Evolutionary conservation across 495 filamentous ascomycete genomes (phyloP).

Genomic region (Massariosphaeria phaeospora): DNA sequence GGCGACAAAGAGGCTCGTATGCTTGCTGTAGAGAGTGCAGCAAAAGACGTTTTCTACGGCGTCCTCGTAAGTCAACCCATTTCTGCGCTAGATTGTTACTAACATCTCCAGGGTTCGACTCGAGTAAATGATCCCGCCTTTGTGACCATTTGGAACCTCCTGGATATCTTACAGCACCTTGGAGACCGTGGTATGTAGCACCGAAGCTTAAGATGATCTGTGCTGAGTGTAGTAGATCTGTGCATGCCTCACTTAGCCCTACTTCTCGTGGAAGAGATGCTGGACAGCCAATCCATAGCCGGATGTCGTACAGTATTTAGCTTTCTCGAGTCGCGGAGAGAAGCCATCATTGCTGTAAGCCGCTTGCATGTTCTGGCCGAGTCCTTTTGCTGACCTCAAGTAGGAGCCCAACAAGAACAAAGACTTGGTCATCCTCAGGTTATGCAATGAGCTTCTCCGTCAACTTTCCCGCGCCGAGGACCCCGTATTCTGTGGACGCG

Average conservation of each 20-base stretch:
- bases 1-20: constrained; percentile 47
- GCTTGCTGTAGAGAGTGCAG: constrained; percentile 72
- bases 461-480: constrained; percentile 90
- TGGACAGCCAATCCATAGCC: constrained; percentile 91
- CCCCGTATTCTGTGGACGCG: constrained; percentile 91
- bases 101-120: constrained; percentile 27
- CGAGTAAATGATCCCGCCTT: constrained; percentile 67
- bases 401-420: constrained; percentile 76
- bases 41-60: constrained; percentile 68
- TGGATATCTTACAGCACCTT: constrained; percentile 82
- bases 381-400: constrained; percentile 29
- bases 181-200: constrained; percentile 63
- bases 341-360: constrained; percentile 66
- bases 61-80: constrained; percentile 55
- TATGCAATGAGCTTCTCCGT: constrained; percentile 91
- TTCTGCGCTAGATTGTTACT: neutral
- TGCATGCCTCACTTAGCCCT: constrained; percentile 81
- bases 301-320: constrained; percentile 88
- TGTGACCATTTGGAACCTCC: constrained; percentile 81
- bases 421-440: constrained; percentile 77
- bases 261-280: constrained; percentile 86
- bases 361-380: neutral
- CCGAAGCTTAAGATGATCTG: neutral
- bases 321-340: constrained; percentile 86
- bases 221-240: constrained; percentile 51